Conservation (phyloP, 768 basidiomycete genomes). For the Megacollybia marginata region DNA sequence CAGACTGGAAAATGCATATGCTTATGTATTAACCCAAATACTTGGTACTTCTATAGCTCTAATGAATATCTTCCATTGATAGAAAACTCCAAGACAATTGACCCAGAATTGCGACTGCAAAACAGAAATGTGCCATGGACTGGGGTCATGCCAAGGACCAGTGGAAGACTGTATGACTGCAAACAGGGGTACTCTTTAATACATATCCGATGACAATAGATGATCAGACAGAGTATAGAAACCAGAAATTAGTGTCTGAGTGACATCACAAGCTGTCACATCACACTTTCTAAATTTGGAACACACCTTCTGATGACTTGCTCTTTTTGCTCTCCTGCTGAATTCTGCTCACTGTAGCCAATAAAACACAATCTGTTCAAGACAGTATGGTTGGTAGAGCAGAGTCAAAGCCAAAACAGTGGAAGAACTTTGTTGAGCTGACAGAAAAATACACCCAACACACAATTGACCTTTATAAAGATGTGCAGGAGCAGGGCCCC, state of each 20-base stretch:
- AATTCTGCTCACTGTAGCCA: background rate
- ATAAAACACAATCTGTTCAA: background rate
- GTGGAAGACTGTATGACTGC: background rate
- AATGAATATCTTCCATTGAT: background rate
- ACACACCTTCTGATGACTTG: background rate
- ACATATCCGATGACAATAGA: slow-evolving; percentile 10
- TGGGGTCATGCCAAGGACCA: background rate
- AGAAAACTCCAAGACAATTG: slow-evolving; percentile 6
- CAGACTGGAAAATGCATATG: too few relatives aligned
- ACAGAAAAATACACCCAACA: background rate
- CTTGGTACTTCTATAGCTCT: background rate
- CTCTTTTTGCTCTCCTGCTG: background rate
- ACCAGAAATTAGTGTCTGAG: background rate
- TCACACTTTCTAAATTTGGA: background rate
- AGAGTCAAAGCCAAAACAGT: background rate
- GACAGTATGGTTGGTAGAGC: background rate
- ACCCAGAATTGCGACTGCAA: slow-evolving; percentile 15
- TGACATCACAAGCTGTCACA: background rate
- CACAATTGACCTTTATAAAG: background rate
- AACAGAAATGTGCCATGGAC: background rate
- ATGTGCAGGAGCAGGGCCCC: background rate
- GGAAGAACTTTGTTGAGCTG: background rate
- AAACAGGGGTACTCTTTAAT: slow-evolving; percentile 16
- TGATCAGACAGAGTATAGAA: slow-evolving; percentile 7
- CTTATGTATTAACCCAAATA: too few relatives aligned